Conservation (phyloP, 1,284 basidiomycete species). For the Cryptococcus sp. region DNA sequence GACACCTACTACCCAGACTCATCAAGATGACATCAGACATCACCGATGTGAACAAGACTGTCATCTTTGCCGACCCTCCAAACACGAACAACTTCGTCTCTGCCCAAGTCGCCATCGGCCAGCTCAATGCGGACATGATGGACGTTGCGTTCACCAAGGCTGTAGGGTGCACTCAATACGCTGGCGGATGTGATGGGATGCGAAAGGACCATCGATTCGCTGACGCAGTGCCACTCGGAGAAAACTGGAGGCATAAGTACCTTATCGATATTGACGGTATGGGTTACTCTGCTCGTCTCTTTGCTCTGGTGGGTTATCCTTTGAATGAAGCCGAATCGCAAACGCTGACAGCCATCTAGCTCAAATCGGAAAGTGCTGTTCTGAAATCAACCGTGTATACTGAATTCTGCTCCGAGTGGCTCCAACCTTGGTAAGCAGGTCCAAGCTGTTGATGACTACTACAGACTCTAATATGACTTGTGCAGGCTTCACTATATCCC, state of each 20-base stretch:
- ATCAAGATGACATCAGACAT: conserved; percentile 73
- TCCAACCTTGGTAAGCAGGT: conserved; percentile 55
- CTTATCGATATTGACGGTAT: conserved; percentile 89
- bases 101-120: conserved; percentile 62
- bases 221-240: conserved; percentile 74
- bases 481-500: conserved; percentile 87
- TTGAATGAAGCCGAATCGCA: neutral
- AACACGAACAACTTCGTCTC: conserved; percentile 62
- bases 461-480: neutral
- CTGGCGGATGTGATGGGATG: conserved; percentile 76
- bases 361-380: conserved; percentile 71
- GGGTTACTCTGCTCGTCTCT: conserved; percentile 88
- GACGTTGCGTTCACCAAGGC: conserved; percentile 84
- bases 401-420: conserved; percentile 73
- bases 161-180: conserved; percentile 68
- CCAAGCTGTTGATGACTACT: neutral
- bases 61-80: conserved; percentile 74
- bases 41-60: conserved; percentile 62
- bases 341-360: conserved; percentile 24
- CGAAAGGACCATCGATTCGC: conserved; percentile 70
- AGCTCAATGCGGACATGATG: conserved; percentile 78
- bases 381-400: conserved; percentile 86
- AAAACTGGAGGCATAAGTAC: conserved; percentile 91
- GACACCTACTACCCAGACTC: conserved; percentile 58
- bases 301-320: conserved; percentile 67